Conservation (phyloP, 371 early-diverging fungal genomes). For the Actinomucor elegans region DNA sequence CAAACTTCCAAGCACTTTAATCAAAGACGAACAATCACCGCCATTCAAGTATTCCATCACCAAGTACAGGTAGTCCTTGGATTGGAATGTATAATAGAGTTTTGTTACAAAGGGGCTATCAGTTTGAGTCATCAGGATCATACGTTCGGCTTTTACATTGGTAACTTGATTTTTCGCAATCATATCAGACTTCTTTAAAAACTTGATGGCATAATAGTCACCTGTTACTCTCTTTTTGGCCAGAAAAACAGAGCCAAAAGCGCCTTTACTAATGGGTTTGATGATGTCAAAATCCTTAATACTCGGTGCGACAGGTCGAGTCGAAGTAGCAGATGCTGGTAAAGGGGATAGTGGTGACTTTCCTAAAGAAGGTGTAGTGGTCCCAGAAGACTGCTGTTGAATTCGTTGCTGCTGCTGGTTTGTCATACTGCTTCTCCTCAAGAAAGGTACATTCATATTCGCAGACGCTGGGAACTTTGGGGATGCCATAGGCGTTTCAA, state of each 20-base stretch:
- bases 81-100: constrained; percentile 92
- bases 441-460: neutral
- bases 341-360: constrained; percentile 50
- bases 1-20: constrained; percentile 84
- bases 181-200: constrained; percentile 88
- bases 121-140: constrained; percentile 82
- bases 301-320: constrained; percentile 61
- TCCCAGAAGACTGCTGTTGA: constrained; percentile 2
- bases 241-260: constrained; percentile 88
- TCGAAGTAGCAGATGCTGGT: constrained; percentile 34
- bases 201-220: constrained; percentile 90
- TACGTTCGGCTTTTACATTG: constrained; percentile 86
- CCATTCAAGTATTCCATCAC: constrained; percentile 97
- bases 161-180: constrained; percentile 90
- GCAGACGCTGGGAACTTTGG: constrained; percentile 18
- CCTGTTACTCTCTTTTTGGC: constrained; percentile 85
- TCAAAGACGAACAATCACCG: constrained; percentile 92
- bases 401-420: neutral
- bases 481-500: constrained; percentile 41
- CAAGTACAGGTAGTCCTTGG: constrained; percentile 86
- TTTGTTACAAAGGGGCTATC: constrained; percentile 94
- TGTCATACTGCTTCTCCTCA: constrained; percentile 2
- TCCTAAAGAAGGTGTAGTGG: constrained; percentile 13
- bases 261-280: constrained; percentile 91
- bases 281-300: constrained; percentile 92